These are phyloP conservation scores for Incumbomyces delicatus DNA, from an alignment of 2,329 filamentous ascomycete genomes.

Conservation along the genomic window DNA sequence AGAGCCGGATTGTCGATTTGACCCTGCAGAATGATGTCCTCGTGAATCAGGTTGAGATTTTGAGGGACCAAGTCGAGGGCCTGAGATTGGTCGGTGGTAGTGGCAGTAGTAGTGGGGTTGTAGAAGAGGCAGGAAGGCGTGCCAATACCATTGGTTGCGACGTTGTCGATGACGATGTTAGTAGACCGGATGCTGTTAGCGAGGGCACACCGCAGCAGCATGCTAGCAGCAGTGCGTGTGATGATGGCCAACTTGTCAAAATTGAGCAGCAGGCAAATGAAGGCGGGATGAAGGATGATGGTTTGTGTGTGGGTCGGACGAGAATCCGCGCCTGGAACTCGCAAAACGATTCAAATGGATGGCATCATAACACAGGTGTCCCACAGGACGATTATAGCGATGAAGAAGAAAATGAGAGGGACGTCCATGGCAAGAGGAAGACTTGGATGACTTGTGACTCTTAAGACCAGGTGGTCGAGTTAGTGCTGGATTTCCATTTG, in stretches of 20 bases:
- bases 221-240: neutral
- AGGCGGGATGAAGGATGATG: too few species aligned
- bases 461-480: neutral
- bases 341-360: neutral
- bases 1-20: conserved; percentile 1
- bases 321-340: neutral
- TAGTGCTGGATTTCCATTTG: too few species aligned
- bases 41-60: neutral
- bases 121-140: neutral
- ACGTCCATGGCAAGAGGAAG: conserved; percentile 3
- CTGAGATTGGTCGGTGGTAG: too few species aligned
- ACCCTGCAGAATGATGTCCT: neutral
- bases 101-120: neutral
- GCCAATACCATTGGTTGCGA: neutral
- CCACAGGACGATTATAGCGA: neutral
- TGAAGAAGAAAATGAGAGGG: neutral
- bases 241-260: neutral
- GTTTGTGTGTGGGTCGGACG: too few species aligned
- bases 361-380: neutral
- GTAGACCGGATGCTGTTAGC: neutral
- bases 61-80: neutral
- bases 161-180: neutral
- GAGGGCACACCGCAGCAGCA: neutral
- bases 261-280: neutral
- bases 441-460: conserved; percentile 7